A percentile compares a stretch with the other conserved stretches of the same genome.
These are phyloP conservation scores for Colletotrichum sidae DNA, from an alignment of 2,329 filamentous ascomycete species.

Conservation along the genomic window DNA sequence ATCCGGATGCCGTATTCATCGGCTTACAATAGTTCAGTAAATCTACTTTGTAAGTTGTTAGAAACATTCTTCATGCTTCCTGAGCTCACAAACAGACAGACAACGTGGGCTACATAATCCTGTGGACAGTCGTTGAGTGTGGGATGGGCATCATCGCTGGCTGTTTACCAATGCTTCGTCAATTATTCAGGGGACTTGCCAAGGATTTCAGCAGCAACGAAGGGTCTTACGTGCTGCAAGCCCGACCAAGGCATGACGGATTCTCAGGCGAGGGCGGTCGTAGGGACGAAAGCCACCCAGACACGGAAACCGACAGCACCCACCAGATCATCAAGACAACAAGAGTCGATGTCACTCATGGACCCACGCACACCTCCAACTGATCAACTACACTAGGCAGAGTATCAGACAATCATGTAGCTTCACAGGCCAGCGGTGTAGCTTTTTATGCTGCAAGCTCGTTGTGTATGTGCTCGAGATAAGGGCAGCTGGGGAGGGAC, in stretches of 20 bases:
- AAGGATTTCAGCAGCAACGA: constrained; percentile 10
- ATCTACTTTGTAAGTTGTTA: not conserved
- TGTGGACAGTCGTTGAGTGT: constrained; percentile 42
- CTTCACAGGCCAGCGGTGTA: not conserved
- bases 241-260: not conserved
- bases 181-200: constrained; percentile 31
- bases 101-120: constrained; percentile 38
- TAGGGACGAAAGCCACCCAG: not conserved
- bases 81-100: not conserved
- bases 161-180: constrained; percentile 42
- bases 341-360: not conserved
- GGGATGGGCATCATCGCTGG: constrained; percentile 42
- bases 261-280: not conserved
- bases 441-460: too few relatives aligned
- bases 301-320: constrained; percentile 1
- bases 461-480: too few relatives aligned
- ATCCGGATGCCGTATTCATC: not conserved
- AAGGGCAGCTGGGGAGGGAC: too few relatives aligned
- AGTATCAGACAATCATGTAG: not conserved
- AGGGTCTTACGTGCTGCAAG: not conserved
- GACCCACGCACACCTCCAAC: not conserved
- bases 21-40: constrained; percentile 13
- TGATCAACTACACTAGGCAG: not conserved
- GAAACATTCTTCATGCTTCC: too few relatives aligned
- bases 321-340: not conserved